These are phyloP conservation scores for Quercus ilex DNA, from an alignment of 306 rosid genomes.

Conservation along the genomic window DNA sequence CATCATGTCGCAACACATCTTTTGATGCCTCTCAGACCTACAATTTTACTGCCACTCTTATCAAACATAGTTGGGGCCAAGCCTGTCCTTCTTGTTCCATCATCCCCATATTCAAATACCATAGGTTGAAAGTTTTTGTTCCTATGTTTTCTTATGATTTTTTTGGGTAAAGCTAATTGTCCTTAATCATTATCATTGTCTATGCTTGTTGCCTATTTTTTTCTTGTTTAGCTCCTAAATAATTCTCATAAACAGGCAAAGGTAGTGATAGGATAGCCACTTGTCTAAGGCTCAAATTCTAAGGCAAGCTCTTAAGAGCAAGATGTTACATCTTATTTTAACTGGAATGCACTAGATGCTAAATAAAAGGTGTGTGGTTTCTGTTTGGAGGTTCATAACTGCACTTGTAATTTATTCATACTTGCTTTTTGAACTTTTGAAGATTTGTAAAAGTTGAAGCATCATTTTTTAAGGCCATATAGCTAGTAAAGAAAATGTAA, in stretches of 20 bases:
- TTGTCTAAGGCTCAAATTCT: neutral
- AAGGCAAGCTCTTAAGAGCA: neutral
- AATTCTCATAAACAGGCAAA: neutral
- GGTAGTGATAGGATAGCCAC: neutral
- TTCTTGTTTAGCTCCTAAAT: neutral
- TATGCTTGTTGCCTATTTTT: neutral
- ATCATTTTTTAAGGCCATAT: neutral
- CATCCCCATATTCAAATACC: too few relatives aligned
- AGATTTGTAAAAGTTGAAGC: slow-evolving; percentile 21
- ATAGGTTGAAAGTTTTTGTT: too few relatives aligned
- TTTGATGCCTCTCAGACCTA: neutral
- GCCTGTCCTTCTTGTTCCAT: neutral
- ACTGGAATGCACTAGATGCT: neutral
- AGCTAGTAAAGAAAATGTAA: slow-evolving; percentile 7
- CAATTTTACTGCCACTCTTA: too few relatives aligned
- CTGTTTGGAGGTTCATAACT: slow-evolving; percentile 16
- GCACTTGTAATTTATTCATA: neutral
- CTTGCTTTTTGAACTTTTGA: slow-evolving; percentile 29
- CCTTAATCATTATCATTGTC: neutral
- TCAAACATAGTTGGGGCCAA: too few relatives aligned
- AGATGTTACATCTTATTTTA: neutral
- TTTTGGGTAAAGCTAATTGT: neutral
- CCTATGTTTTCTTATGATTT: too few relatives aligned
- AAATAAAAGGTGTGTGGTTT: neutral
- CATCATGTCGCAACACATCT: neutral